Percentiles rank a stretch among this genome's conserved stretches.
Conservation (phyloP, 306 rosid genomes). For the Medicago lupulina region DNA sequence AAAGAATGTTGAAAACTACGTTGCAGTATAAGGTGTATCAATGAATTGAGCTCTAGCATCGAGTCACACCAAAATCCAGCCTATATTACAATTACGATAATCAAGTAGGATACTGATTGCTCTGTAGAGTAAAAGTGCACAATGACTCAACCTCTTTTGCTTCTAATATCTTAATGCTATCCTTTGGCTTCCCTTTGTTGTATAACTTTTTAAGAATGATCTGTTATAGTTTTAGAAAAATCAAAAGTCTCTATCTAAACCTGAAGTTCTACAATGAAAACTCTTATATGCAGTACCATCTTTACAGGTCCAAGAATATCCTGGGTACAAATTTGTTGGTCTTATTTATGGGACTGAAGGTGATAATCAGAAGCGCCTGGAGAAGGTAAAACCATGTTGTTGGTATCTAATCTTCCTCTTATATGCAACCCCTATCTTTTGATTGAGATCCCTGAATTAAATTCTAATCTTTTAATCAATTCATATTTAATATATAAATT, state of each 20-base stretch:
- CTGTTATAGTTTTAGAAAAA: constrained; percentile 10
- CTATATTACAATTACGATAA: constrained; percentile 14
- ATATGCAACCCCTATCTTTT: constrained; percentile 35
- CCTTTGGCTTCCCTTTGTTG: constrained; percentile 13
- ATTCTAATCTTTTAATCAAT: constrained; percentile 18
- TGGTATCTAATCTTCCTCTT: constrained; percentile 32
- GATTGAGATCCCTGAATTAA: constrained; percentile 25
- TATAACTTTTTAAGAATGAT: constrained; percentile 34
- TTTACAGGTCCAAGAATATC: constrained; percentile 80
- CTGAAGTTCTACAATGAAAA: constrained; percentile 31
- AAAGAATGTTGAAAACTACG: constrained; percentile 22
- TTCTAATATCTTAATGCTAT: constrained; percentile 6
- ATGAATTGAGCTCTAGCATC: constrained; percentile 16
- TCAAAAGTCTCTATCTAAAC: constrained; percentile 20
- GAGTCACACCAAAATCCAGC: neutral
- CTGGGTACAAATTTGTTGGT: constrained; percentile 75
- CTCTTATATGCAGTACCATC: constrained; percentile 40
- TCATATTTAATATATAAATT: constrained; percentile 28
- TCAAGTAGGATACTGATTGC: constrained; percentile 17
- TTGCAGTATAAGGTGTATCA: constrained; percentile 1
- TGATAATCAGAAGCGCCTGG: constrained; percentile 83
- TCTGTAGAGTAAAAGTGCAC: constrained; percentile 22
- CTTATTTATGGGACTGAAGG: constrained; percentile 81
- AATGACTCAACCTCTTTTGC: constrained; percentile 22
- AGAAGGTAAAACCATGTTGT: constrained; percentile 63